Base-by-base conservation (phyloP, 805 yeast species). In the Pichia ethanolica region DNA sequence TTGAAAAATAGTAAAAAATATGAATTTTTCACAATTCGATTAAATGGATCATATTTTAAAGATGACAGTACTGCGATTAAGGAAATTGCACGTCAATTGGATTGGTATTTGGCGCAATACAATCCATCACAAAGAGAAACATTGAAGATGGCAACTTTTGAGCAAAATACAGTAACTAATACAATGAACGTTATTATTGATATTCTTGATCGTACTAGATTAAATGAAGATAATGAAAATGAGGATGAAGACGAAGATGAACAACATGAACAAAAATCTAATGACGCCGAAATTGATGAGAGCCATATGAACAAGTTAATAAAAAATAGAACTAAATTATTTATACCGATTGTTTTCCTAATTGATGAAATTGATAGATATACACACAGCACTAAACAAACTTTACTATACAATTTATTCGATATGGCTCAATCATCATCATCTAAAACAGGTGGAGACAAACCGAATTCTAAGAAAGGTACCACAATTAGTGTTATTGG, bases 321-420 rank as follows among this genome's bases (percentile, higher is more conserved):
- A 20, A 20, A 20, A 20, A 20, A 20, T 20, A 20, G 20, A 7
- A 47, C 54, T 49, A 34, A 60, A 55, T 56, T 59, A 20, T 70
- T 82, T 27, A 53, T 56, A 39, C 79, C 96, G 0, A 76, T 93
- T 4, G 68, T 93, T 0, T 83, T 93, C 57, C 67, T 89, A 3
- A 78, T 93, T 49, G 98, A 93, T 50, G 95, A 90, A 58, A 78
- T 91, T 50, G 97, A 93, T 48, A 71, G 74, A 37, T 93, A 84
- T 67, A 83, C 96, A 0, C 70, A 71, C 11, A 82, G 78, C 49
- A 72, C 77, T 12, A 82, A 87, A 54, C 99, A 93, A 64, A 86
- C 96, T 0, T 70, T 93, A 45, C 67, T 93, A 5, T 93, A 93
- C 63, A 91, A 90, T 58, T 68, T 93, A 41, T 86, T 93, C 62